phyloP scores from a whole-genome alignment of 495 filamentous ascomycete genomes.

The Penicillium egyptiacum region DNA sequence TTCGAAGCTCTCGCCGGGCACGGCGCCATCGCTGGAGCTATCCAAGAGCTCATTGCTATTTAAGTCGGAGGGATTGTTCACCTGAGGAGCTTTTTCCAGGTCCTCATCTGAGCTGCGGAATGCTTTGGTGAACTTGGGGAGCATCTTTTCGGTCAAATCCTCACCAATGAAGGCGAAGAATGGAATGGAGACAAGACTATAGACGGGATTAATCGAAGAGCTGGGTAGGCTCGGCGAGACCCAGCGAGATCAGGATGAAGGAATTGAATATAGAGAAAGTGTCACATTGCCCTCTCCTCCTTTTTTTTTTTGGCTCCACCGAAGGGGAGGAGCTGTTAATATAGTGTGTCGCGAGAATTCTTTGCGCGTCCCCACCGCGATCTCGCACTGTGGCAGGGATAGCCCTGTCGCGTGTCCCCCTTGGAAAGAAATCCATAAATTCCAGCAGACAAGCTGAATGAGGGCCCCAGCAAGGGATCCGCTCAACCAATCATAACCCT shows the following conservation, averaged over 20 bases:
- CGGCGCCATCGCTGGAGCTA: constrained; percentile 54
- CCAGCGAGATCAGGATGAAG: constrained; percentile 21
- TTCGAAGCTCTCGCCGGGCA: constrained; percentile 61
- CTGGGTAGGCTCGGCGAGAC: constrained; percentile 24
- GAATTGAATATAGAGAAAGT: constrained; percentile 4
- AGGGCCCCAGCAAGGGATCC: neutral
- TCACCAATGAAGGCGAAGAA: constrained; percentile 12
- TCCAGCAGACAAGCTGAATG: constrained; percentile 24
- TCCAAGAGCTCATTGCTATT: constrained; percentile 28
- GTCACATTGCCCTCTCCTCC: constrained; percentile 33
- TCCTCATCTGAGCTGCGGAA: constrained; percentile 32
- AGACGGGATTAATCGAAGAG: constrained; percentile 16
- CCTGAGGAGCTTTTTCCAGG: constrained; percentile 44
- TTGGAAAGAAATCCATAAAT: constrained; percentile 18
- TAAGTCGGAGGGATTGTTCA: constrained; percentile 37
- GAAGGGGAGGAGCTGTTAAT: constrained; percentile 21
- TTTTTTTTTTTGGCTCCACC: constrained; percentile 26
- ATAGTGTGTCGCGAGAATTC: constrained; percentile 25
- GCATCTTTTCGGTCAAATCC: constrained; percentile 15
- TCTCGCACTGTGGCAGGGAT: constrained; percentile 19
- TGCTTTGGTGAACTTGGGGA: constrained; percentile 21
- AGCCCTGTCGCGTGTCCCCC: constrained; percentile 21
- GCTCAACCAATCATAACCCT: neutral
- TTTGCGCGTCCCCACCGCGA: constrained; percentile 21
- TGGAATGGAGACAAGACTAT: constrained; percentile 1